Percentiles rank a stretch among this genome's conserved stretches.
Conservation (phyloP, 106 monocot species). For the Iris macrosiphon region DNA sequence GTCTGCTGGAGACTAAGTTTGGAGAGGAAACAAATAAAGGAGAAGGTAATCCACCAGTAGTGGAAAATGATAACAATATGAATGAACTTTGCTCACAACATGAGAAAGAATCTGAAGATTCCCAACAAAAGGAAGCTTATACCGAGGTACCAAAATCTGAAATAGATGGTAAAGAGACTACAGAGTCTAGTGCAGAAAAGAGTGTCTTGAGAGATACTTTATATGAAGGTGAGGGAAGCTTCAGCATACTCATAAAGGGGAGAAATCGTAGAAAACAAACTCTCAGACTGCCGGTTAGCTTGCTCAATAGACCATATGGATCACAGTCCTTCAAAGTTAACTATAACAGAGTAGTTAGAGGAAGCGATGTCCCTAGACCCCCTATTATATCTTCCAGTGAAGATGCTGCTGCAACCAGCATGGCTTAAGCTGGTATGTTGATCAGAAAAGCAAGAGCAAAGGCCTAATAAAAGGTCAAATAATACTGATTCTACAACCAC, state of each 20-base stretch:
- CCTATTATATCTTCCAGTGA: constrained; percentile 21
- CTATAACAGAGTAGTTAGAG: constrained; percentile 83
- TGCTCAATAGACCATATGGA: constrained; percentile 79
- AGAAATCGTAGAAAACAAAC: constrained; percentile 71
- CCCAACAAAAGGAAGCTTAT: constrained; percentile 11
- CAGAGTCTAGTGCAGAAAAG: constrained; percentile 9
- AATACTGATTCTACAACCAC: too few species aligned
- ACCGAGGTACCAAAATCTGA: constrained; percentile 26
- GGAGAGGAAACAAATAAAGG: constrained; percentile 21
- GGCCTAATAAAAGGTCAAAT: too few species aligned
- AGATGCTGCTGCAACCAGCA: constrained; percentile 15
- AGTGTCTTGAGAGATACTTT: constrained; percentile 11
- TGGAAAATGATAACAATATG: constrained; percentile 14
- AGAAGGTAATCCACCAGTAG: background rate
- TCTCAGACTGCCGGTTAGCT: constrained; percentile 75
- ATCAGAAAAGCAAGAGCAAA: too few species aligned
- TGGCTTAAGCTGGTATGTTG: constrained; percentile 15
- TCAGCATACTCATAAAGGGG: constrained; percentile 81
- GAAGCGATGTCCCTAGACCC: constrained; percentile 45
- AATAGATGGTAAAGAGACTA: constrained; percentile 12
- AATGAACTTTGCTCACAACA: constrained; percentile 9
- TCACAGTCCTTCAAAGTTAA: constrained; percentile 79
- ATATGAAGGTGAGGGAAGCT: constrained; percentile 74
- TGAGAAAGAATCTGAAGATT: constrained; percentile 25
- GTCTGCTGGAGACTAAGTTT: constrained; percentile 15